Evolutionary conservation across 352 stramenopile genomes (phyloP).

Genomic region (Elongisporangium undulatum): DNA sequence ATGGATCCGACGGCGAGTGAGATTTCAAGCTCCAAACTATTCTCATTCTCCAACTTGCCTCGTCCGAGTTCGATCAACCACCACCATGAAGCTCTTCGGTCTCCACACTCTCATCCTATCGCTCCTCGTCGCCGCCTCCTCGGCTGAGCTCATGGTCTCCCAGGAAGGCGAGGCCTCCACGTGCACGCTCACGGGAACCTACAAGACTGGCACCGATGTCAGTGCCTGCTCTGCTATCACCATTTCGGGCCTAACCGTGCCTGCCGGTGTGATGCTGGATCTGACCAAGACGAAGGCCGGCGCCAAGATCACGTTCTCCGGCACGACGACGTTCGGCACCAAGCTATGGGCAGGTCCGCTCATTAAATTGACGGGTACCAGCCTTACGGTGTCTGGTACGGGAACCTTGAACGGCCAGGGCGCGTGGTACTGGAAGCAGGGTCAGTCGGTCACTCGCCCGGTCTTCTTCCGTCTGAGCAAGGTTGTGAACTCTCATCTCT

Average conservation of each 20-base stretch:
- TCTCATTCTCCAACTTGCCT: no score
- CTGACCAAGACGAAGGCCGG: slow-evolving; percentile 21
- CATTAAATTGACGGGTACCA: slow-evolving; percentile 18
- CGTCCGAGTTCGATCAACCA: no score
- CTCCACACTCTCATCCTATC: no score
- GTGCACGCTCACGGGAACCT: slow-evolving; percentile 27
- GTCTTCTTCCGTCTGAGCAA: slow-evolving; percentile 25
- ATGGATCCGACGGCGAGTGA: no score
- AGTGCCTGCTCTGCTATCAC: slow-evolving; percentile 18
- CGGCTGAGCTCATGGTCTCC: slow-evolving; percentile 8
- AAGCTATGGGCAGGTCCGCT: slow-evolving; percentile 32
- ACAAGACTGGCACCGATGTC: slow-evolving; percentile 19
- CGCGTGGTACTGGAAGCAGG: slow-evolving; percentile 34
- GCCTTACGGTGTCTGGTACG: slow-evolving; percentile 18
- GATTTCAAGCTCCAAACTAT: no score
- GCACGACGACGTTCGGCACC: slow-evolving; percentile 28
- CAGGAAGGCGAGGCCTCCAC: slow-evolving; percentile 12
- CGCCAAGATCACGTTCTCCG: slow-evolving; percentile 24
- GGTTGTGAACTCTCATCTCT: slow-evolving; percentile 6
- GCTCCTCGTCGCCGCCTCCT: no score
- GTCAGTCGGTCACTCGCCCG: slow-evolving; percentile 17
- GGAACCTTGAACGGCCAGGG: slow-evolving; percentile 32
- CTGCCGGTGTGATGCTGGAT: slow-evolving; percentile 29
- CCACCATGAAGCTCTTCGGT: no score
- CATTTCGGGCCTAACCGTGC: slow-evolving; percentile 21